Percentiles rank a stretch among this genome's conserved stretches.
These are phyloP conservation scores for Agaricus subrufescens DNA, from an alignment of 768 basidiomycete species.

Conservation along the genomic window DNA sequence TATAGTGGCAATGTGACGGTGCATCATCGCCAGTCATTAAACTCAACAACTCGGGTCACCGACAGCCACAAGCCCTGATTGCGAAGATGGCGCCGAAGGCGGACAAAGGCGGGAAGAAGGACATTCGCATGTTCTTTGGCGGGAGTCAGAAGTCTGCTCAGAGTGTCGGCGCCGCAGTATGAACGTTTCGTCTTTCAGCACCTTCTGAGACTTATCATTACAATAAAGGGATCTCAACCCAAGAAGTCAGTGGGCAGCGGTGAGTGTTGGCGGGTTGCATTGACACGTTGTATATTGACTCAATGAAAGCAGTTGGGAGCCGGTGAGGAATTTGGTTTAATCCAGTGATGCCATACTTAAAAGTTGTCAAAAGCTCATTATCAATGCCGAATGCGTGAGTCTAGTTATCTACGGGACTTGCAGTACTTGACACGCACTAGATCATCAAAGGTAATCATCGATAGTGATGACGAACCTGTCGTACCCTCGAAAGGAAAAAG, in stretches of 20 bases:
- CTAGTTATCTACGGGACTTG: background rate
- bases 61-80: no score
- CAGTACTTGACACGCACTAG: background rate
- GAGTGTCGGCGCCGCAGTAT: conserved; percentile 5
- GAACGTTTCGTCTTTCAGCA: background rate
- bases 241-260: background rate
- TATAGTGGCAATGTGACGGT: no score
- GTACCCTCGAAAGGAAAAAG: conserved; percentile 11
- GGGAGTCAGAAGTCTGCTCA: conserved; percentile 5
- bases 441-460: conserved; percentile 12
- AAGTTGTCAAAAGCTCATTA: background rate
- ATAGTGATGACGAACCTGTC: conserved; percentile 27
- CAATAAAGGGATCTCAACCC: conserved; percentile 1
- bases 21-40: no score
- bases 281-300: background rate
- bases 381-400: background rate
- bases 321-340: background rate
- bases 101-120: conserved; percentile 21
- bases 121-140: conserved; percentile 37
- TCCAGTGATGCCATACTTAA: background rate
- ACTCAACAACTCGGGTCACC: no score
- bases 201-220: background rate
- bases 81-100: no score
- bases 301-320: background rate
- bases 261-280: background rate